A percentile compares a stretch with the other conserved stretches of the same genome.
These are phyloP conservation scores for Teratosphaeriaceae sp. DNA, from an alignment of 2,329 filamentous ascomycete species.

Conservation along the genomic window DNA sequence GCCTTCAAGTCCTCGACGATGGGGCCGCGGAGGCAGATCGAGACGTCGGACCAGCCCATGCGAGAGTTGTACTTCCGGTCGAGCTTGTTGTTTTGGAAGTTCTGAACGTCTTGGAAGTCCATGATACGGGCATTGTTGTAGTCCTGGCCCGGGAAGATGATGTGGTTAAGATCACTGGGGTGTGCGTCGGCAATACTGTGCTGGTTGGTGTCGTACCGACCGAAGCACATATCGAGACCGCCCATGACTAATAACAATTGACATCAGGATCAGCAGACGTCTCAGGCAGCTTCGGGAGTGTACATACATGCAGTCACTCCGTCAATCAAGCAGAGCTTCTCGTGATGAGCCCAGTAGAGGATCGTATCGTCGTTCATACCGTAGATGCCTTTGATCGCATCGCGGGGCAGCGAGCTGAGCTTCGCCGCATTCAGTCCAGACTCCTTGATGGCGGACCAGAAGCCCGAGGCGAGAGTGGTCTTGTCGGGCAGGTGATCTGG, in stretches of 20 bases:
- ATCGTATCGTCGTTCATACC: constrained; percentile 75
- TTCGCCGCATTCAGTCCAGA: constrained; percentile 49
- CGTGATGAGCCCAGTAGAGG: constrained; percentile 80
- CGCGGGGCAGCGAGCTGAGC: constrained; percentile 59
- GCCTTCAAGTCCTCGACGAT: constrained; percentile 67
- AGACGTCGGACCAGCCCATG: constrained; percentile 91
- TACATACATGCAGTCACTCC: constrained; percentile 67
- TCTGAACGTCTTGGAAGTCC: constrained; percentile 72
- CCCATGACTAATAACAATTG: too few relatives aligned
- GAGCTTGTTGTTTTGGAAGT: constrained; percentile 82
- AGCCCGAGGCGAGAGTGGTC: constrained; percentile 55
- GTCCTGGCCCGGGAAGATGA: constrained; percentile 83
- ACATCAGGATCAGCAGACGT: too few relatives aligned
- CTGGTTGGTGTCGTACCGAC: constrained; percentile 76
- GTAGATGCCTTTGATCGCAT: constrained; percentile 72
- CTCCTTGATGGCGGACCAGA: constrained; percentile 50
- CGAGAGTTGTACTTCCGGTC: constrained; percentile 63
- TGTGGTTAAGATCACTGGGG: constrained; percentile 65
- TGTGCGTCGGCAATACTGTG: constrained; percentile 82
- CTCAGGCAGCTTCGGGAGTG: too few relatives aligned
- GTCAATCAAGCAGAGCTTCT: constrained; percentile 82
- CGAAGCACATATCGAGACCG: constrained; percentile 79
- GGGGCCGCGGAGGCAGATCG: constrained; percentile 66
- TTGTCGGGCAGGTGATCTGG: constrained; percentile 78
- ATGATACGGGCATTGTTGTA: constrained; percentile 84